These are phyloP conservation scores for Syncephalastrum monosporum DNA, from an alignment of 371 early-diverging fungal genomes.

Conservation along the genomic window DNA sequence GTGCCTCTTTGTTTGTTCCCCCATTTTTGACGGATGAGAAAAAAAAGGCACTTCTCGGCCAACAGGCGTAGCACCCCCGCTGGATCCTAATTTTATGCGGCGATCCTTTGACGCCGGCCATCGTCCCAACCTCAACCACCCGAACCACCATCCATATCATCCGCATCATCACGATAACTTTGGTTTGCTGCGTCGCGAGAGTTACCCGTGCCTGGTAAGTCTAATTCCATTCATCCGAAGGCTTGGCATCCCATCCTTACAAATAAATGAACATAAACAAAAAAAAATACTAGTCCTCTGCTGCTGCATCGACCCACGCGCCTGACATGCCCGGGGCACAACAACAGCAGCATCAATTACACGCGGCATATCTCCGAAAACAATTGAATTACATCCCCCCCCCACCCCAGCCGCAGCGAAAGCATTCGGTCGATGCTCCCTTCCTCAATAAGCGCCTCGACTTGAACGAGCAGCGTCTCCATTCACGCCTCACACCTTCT, in stretches of 20 bases:
- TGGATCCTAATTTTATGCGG: constrained; percentile 19
- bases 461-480: constrained; percentile 8
- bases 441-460: constrained; percentile 29
- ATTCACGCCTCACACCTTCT: constrained; percentile 31
- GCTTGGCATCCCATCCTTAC: no score
- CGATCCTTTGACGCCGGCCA: constrained; percentile 14
- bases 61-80: constrained; percentile 9
- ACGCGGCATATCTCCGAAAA: constrained; percentile 1
- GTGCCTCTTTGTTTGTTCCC: constrained; percentile 2
- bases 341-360: constrained; percentile 6
- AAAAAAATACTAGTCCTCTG: no score
- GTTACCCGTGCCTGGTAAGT: constrained; percentile 38
- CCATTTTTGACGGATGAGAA: background rate
- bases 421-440: constrained; percentile 28
- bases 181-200: constrained; percentile 30
- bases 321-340: no score
- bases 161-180: no score
- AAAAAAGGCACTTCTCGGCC: constrained; percentile 4
- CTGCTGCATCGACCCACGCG: no score
- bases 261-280: no score
- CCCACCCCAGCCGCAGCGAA: constrained; percentile 15
- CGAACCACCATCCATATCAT: no score
- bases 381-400: constrained; percentile 13
- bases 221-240: no score
- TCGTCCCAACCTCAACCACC: constrained; percentile 9